phyloP scores from a whole-genome alignment of 306 rosid genomes.

The Ziziphus jujuba region DNA sequence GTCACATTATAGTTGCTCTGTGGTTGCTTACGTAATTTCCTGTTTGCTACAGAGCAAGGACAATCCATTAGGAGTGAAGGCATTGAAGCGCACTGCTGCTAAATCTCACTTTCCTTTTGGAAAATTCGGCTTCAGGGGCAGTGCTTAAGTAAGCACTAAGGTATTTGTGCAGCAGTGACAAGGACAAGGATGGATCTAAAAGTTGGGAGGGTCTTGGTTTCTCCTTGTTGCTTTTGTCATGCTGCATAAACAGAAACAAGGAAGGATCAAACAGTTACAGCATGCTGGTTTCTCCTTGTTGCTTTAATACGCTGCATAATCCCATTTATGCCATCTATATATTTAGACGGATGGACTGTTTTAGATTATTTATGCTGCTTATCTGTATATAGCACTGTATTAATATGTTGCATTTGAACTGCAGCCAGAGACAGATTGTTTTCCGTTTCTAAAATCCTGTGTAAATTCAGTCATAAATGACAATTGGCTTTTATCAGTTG shows the following conservation, averaged over 20 bases:
- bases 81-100: conserved; percentile 72
- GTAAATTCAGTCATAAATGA: conserved; percentile 29
- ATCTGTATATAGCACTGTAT: conserved; percentile 51
- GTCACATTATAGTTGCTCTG: neutral
- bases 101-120: conserved; percentile 49
- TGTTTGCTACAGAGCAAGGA: conserved; percentile 59
- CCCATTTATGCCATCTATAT: conserved; percentile 21
- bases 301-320: conserved; percentile 12
- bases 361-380: conserved; percentile 30
- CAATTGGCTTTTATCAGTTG: conserved; percentile 20
- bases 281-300: conserved; percentile 14
- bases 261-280: conserved; percentile 30
- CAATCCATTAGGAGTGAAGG: conserved; percentile 78
- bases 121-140: conserved; percentile 39
- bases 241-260: conserved; percentile 13
- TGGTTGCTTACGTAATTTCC: conserved; percentile 14
- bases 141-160: conserved; percentile 37
- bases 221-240: neutral
- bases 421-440: conserved; percentile 17
- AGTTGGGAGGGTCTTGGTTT: conserved; percentile 18
- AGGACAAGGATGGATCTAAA: conserved; percentile 25
- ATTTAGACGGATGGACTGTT: conserved; percentile 28
- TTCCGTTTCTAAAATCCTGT: conserved; percentile 22
- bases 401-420: conserved; percentile 32
- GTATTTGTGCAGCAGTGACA: conserved; percentile 18